Evolutionary conservation across 768 basidiomycete species (phyloP).

Genomic region (Suillus variegatus): DNA sequence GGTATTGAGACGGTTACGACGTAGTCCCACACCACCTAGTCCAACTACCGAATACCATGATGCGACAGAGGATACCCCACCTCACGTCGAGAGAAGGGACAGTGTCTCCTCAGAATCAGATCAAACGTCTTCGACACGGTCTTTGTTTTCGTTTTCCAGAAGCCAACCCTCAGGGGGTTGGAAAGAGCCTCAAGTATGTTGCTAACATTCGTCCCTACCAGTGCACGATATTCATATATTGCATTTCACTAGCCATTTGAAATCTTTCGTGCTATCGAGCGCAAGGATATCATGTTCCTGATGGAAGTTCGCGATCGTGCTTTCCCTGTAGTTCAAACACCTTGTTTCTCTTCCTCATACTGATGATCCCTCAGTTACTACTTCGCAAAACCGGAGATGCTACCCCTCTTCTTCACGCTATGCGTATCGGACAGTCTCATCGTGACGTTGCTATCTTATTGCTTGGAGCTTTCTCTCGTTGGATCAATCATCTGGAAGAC

Average conservation of each 20-base stretch:
- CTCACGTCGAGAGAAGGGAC: conserved; percentile 13
- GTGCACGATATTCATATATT: neutral
- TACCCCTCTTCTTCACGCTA: conserved; percentile 90
- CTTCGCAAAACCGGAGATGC: conserved; percentile 84
- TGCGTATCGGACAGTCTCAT: conserved; percentile 74
- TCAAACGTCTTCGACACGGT: conserved; percentile 23
- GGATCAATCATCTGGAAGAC: conserved; percentile 86
- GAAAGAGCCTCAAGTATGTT: conserved; percentile 56
- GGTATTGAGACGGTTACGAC: conserved; percentile 54
- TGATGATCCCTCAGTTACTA: conserved; percentile 52
- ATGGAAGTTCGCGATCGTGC: conserved; percentile 83
- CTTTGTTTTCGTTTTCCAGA: conserved; percentile 15
- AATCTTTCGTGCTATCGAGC: conserved; percentile 83
- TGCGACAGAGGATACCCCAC: conserved; percentile 20
- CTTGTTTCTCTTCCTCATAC: neutral
- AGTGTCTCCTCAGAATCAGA: conserved; percentile 22
- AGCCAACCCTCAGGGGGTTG: conserved; percentile 30
- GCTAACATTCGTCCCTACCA: neutral
- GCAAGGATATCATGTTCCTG: conserved; percentile 76
- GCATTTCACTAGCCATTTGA: conserved; percentile 49
- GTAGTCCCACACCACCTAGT: conserved; percentile 41
- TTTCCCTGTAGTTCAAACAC: conserved; percentile 61
- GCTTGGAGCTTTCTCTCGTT: conserved; percentile 88
- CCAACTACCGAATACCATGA: conserved; percentile 20
- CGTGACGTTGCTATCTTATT: conserved; percentile 85